Conservation (phyloP, 805 yeast genomes). For the Candida mattraensis region DNA sequence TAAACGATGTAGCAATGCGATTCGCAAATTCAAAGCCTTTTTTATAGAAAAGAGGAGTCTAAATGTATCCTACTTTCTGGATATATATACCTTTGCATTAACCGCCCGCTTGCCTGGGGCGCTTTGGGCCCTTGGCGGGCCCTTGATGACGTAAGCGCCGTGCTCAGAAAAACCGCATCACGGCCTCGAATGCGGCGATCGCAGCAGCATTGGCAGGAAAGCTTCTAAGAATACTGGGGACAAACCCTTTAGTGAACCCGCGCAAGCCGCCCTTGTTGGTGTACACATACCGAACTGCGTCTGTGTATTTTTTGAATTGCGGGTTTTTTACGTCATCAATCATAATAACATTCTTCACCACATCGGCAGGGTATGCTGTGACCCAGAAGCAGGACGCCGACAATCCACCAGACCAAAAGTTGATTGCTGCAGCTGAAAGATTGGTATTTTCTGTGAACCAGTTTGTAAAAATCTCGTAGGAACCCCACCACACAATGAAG, state of each 20-base stretch:
- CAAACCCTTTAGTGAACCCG: constrained; percentile 81
- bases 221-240: constrained; percentile 75
- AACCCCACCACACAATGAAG: constrained; percentile 93
- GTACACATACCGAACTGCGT: constrained; percentile 71
- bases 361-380: constrained; percentile 86
- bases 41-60: too few relatives aligned
- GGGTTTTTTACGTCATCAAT: constrained; percentile 76
- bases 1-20: too few relatives aligned
- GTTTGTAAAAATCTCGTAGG: constrained; percentile 75
- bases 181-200: constrained; percentile 82
- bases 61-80: too few relatives aligned
- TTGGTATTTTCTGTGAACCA: constrained; percentile 65
- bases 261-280: constrained; percentile 53
- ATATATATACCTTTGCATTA: too few relatives aligned
- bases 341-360: constrained; percentile 81
- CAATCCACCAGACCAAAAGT: constrained; percentile 91
- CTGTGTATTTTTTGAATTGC: constrained; percentile 65
- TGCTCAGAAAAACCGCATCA: constrained; percentile 48
- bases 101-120: too few relatives aligned
- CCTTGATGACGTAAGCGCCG: too few relatives aligned
- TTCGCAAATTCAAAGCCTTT: too few relatives aligned
- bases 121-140: background rate
- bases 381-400: constrained; percentile 88
- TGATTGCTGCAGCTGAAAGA: constrained; percentile 66
- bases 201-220: constrained; percentile 97